phyloP scores from a whole-genome alignment of 108 stramenopile genomes.

The Aurantiochytrium sp. region DNA sequence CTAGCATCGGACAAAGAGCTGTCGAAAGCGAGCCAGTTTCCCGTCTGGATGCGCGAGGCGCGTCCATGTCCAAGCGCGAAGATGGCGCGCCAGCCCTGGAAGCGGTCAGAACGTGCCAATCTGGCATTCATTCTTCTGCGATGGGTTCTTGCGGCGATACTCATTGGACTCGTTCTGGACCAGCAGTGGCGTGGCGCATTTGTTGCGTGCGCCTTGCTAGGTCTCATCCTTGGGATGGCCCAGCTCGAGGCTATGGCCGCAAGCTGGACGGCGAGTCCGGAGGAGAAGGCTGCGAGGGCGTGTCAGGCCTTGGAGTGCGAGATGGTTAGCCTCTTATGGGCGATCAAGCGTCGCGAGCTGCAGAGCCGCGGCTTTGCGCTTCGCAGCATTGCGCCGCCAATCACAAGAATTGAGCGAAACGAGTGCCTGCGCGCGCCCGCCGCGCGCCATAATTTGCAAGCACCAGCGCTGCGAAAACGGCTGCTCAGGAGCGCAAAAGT shows the following conservation, averaged over 20 bases:
- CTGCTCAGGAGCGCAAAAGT: not conserved
- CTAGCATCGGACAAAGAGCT: no score
- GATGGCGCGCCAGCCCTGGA: no score
- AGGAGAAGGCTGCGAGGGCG: not conserved
- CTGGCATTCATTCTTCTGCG: no score
- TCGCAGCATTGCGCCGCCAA: not conserved
- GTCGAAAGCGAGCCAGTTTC: no score
- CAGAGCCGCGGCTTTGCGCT: not conserved
- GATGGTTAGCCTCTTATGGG: not conserved
- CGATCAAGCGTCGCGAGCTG: not conserved
- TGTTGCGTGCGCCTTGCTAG: no score
- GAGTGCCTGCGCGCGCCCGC: not conserved
- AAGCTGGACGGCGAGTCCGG: not conserved
- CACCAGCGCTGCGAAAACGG: not conserved
- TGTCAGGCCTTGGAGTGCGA: not conserved
- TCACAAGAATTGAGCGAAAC: not conserved
- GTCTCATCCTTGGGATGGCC: no score
- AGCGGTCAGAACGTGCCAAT: no score
- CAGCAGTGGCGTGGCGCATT: no score
- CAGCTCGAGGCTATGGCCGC: not conserved
- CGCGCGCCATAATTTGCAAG: not conserved
- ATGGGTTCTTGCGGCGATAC: no score
- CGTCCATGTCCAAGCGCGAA: no score
- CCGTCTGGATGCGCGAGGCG: no score
- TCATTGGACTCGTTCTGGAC: no score